These are phyloP conservation scores for Penicillium sclerotigenum DNA, from an alignment of 2,329 filamentous ascomycete species.

Conservation along the genomic window DNA sequence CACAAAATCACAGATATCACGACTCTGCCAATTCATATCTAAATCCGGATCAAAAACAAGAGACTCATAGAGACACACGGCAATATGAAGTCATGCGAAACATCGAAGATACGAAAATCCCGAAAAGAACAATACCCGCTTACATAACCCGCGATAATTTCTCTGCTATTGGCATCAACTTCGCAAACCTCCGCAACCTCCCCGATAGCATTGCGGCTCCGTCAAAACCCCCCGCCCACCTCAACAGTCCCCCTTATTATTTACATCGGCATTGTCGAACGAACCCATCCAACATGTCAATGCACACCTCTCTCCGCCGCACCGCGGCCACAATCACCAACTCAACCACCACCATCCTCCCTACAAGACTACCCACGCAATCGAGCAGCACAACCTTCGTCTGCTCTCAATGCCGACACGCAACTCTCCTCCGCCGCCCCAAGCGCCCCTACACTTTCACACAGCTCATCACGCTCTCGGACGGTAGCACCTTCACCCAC, in stretches of 20 bases:
- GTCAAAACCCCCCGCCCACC: not conserved
- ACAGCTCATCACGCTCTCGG: constrained; percentile 88
- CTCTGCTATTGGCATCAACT: constrained; percentile 29
- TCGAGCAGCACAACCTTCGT: constrained; percentile 41
- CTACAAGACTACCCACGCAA: constrained; percentile 31
- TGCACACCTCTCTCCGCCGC: constrained; percentile 38
- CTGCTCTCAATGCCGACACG: constrained; percentile 68
- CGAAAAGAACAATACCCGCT: constrained; percentile 24
- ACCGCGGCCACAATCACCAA: constrained; percentile 28
- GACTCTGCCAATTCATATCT: constrained; percentile 22
- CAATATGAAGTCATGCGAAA: constrained; percentile 1
- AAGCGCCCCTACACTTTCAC: constrained; percentile 94
- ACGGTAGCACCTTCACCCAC: constrained; percentile 72
- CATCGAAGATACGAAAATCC: constrained; percentile 7
- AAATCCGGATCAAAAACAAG: not conserved
- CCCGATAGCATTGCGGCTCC: constrained; percentile 7
- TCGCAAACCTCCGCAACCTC: constrained; percentile 12
- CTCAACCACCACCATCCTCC: constrained; percentile 35
- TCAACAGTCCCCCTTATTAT: not conserved
- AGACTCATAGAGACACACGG: not conserved
- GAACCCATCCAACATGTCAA: constrained; percentile 29
- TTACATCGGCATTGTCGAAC: not conserved
- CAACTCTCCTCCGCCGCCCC: constrained; percentile 81
- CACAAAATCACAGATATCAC: constrained; percentile 3
- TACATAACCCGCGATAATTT: constrained; percentile 37